Conservation (phyloP, 2,329 filamentous ascomycete species). For the Hypoxylon sp. region DNA sequence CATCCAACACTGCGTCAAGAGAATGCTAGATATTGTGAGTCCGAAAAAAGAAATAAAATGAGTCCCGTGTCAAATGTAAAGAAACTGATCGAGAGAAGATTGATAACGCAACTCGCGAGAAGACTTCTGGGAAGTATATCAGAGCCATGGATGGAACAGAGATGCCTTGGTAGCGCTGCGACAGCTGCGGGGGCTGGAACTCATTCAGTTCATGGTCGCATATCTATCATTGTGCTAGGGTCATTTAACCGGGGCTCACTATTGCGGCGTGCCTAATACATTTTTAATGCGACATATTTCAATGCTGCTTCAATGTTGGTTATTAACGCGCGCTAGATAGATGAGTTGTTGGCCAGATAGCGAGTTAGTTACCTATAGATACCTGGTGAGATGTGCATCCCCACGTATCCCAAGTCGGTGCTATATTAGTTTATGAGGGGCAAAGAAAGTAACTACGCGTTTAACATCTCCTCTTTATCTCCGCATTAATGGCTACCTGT, state of each 20-base stretch:
- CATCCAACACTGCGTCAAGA: too few relatives aligned
- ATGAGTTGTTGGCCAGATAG: background rate
- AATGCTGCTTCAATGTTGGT: background rate
- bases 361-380: too few relatives aligned
- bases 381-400: background rate
- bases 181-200: too few relatives aligned
- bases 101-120: too few relatives aligned
- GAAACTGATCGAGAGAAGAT: too few relatives aligned
- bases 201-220: too few relatives aligned
- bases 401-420: background rate
- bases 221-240: background rate
- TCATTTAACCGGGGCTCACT: background rate
- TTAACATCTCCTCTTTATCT: conserved; percentile 1
- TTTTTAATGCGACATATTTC: background rate
- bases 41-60: too few relatives aligned
- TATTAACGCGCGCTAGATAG: background rate
- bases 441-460: background rate
- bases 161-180: too few relatives aligned
- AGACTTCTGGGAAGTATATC: too few relatives aligned
- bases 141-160: too few relatives aligned
- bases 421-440: background rate
- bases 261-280: background rate
- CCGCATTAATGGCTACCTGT: background rate
- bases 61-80: too few relatives aligned
- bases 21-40: too few relatives aligned